Evolutionary conservation across 2,329 filamentous ascomycete genomes (phyloP), one percentile per base, ranked within the genome.

Genomic region (Fusarium avenaceum): DNA sequence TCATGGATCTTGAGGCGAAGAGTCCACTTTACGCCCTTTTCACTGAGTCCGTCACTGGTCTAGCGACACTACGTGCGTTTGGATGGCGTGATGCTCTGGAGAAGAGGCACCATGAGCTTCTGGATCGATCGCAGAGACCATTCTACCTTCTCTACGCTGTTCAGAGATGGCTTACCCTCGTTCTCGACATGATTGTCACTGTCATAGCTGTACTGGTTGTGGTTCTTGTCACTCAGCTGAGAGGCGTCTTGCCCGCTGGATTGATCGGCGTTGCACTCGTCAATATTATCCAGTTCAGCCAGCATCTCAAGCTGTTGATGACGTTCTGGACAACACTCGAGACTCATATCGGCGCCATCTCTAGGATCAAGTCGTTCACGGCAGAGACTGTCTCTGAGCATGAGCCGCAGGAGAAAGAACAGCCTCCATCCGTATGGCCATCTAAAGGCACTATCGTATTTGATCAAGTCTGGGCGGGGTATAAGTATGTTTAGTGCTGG

Each of bases 391-490:
- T n/a, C 0, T 63, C 54, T 0, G 72, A 74, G 15, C 56, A 68
- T 7, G 59, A 67, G 19, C 54, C 57, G 2, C 57, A 62, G 26
- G 67, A 71, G 20, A 63, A 40, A 4, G 49, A 68, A 7, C 52
- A 70, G 3, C 57, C 67, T 30, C 90, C 92, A 9, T 90, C 92
- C 56, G 90, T 90, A 74, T 97, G 94, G 94, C 94, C 94, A 14
- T 87, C 92, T 19, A 86, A 92, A 70, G 94, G 94, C 50, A 89
- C 89, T 55, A 89, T 97, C 19, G 85, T 90, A 43, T 96, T 97
- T 80, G 88, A 93, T 73, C 91, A 84, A 20, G 59, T 70, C 6
- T 65, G 59, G 7, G 67, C 63, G 0, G 63, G 67, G 22, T 70
- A 70, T 2, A 67, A 33, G 67, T 65, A 7, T 8, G 62, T 45